Evolutionary conservation across 1,284 basidiomycete species (phyloP).

Genomic region (Pyrrhoderma lamaoense): DNA sequence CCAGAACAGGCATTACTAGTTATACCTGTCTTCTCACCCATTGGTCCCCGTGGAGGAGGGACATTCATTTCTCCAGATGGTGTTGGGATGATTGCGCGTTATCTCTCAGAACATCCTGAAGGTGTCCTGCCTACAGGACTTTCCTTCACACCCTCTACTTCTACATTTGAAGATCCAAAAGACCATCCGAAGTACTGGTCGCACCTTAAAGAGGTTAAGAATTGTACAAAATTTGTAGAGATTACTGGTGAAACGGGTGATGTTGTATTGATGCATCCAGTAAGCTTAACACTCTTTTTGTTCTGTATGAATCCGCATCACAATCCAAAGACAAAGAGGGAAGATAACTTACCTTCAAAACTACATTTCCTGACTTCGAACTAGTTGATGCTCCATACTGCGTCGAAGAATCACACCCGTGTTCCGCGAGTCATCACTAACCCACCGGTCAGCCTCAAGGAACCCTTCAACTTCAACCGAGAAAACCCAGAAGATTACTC

Average conservation of each 20-base stretch:
- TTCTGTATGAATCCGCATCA: constrained; percentile 11
- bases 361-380: too few relatives aligned
- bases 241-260: constrained; percentile 52
- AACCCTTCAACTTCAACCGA: constrained; percentile 48
- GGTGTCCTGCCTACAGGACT: constrained; percentile 41
- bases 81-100: constrained; percentile 42
- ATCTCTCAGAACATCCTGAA: constrained; percentile 48
- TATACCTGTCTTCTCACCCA: constrained; percentile 51
- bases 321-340: not conserved
- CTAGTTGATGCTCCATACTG: constrained; percentile 52
- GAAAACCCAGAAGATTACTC: constrained; percentile 42
- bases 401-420: constrained; percentile 51
- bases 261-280: constrained; percentile 53
- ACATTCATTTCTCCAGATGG: constrained; percentile 53
- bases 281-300: constrained; percentile 11
- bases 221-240: constrained; percentile 45
- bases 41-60: constrained; percentile 44
- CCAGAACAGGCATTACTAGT: constrained; percentile 55
- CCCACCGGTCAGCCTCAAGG: constrained; percentile 45
- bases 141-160: constrained; percentile 41
- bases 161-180: constrained; percentile 28
- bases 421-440: constrained; percentile 53
- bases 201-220: constrained; percentile 35
- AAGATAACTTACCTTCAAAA: too few relatives aligned
- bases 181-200: constrained; percentile 39